Evolutionary conservation across 2,329 filamentous ascomycete genomes (phyloP).

Genomic region (Sporothrix brunneoviolacea): DNA sequence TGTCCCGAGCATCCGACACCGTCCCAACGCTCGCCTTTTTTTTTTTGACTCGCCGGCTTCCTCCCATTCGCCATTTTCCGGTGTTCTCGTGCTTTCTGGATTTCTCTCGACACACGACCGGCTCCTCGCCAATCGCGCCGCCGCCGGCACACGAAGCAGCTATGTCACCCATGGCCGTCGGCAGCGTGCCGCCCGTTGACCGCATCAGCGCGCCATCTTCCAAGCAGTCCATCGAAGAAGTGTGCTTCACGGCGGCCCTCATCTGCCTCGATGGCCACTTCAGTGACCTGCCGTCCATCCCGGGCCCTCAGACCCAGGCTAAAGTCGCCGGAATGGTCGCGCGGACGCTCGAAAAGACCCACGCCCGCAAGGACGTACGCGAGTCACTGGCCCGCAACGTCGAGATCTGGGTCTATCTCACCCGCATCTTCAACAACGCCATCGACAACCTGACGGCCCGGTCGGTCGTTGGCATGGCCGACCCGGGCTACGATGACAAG

Average conservation of each 20-base stretch:
- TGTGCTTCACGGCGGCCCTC: slow-evolving; percentile 54
- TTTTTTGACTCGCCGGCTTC: too few relatives aligned
- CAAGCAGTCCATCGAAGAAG: slow-evolving; percentile 54
- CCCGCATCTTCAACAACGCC: slow-evolving; percentile 54
- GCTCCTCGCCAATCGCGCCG: too few relatives aligned
- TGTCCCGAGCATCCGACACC: not conserved
- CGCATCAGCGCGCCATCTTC: slow-evolving; percentile 20
- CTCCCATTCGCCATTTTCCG: too few relatives aligned
- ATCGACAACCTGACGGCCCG: slow-evolving; percentile 54
- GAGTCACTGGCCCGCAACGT: slow-evolving; percentile 57
- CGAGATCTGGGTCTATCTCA: slow-evolving; percentile 59
- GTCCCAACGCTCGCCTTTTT: too few relatives aligned
- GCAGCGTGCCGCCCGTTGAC: slow-evolving; percentile 19
- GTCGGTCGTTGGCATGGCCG: slow-evolving; percentile 50
- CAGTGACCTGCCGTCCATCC: slow-evolving; percentile 47
- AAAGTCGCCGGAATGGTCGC: slow-evolving; percentile 52
- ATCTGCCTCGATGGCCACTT: slow-evolving; percentile 58
- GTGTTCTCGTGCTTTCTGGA: too few relatives aligned
- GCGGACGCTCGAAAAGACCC: slow-evolving; percentile 57
- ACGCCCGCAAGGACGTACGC: slow-evolving; percentile 54
- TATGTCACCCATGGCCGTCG: slow-evolving; percentile 20
- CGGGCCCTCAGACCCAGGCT: slow-evolving; percentile 46
- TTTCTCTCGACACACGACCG: too few relatives aligned
- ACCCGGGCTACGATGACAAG: slow-evolving; percentile 34
- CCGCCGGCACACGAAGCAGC: not conserved